Evolutionary conservation across 768 basidiomycete species (phyloP).

Genomic region (Naganishia vaughanmartiniae): DNA sequence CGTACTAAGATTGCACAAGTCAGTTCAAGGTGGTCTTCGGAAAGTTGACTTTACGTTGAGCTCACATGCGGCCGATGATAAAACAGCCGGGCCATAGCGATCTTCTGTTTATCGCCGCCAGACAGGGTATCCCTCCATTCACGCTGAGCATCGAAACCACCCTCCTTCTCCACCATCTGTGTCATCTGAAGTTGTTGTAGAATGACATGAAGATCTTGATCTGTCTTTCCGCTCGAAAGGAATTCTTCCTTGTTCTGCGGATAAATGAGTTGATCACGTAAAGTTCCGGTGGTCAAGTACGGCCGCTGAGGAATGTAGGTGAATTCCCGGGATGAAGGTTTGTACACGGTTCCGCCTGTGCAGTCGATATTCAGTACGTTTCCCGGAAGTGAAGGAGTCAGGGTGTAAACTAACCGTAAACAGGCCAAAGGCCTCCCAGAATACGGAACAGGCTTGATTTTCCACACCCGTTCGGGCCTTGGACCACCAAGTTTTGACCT

Average conservation of each 20-base stretch:
- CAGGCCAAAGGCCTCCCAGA: constrained; percentile 92
- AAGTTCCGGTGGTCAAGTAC: constrained; percentile 86
- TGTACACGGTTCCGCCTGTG: constrained; percentile 71
- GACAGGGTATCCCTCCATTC: constrained; percentile 93
- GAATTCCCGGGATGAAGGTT: constrained; percentile 82
- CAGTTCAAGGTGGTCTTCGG: neutral
- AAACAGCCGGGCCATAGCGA: constrained; percentile 94
- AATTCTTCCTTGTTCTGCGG: constrained; percentile 80
- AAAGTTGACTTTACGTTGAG: constrained; percentile 57
- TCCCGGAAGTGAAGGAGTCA: too few species aligned
- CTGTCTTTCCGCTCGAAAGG: constrained; percentile 72
- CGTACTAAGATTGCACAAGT: constrained; percentile 59
- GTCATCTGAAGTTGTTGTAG: constrained; percentile 80
- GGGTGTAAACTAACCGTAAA: constrained; percentile 59
- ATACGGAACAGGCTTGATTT: constrained; percentile 90
- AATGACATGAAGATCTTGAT: constrained; percentile 69
- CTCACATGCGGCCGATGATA: constrained; percentile 74
- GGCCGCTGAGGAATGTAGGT: constrained; percentile 94
- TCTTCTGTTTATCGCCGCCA: constrained; percentile 93
- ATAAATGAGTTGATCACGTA: constrained; percentile 95
- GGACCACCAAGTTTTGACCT: constrained; percentile 76
- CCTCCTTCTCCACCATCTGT: constrained; percentile 82
- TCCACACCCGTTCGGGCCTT: constrained; percentile 75
- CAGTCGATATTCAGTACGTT: neutral
- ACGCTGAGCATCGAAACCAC: constrained; percentile 85